These are phyloP conservation scores for Beta macrorhiza DNA, from an alignment of 179 eudicot genomes.

Conservation along the genomic window DNA sequence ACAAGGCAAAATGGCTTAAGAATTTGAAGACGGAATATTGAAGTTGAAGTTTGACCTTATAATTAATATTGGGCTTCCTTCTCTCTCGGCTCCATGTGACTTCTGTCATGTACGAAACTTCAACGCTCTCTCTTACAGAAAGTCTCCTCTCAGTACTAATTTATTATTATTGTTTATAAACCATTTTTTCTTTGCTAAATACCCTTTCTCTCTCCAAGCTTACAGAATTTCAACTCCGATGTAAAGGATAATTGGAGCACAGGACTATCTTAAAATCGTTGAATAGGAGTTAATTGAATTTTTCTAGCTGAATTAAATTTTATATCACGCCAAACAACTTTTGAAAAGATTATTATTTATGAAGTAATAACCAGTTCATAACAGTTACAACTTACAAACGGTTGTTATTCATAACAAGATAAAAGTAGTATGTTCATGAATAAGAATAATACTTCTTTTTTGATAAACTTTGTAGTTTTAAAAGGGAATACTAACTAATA, in stretches of 20 bases:
- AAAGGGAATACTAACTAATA: no score
- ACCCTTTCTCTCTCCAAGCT: background rate
- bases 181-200: background rate
- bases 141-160: conserved; percentile 18
- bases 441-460: no score
- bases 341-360: no score
- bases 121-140: conserved; percentile 22
- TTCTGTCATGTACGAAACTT: conserved; percentile 37
- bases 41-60: conserved; percentile 20
- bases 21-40: background rate
- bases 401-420: no score
- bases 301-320: conserved; percentile 12
- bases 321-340: background rate
- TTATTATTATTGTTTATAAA: background rate
- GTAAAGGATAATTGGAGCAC: background rate
- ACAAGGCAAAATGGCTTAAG: background rate
- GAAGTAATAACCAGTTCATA: no score
- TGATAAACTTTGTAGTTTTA: no score
- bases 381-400: no score
- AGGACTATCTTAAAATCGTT: conserved; percentile 32
- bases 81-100: conserved; percentile 28
- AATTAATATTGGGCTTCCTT: conserved; percentile 11
- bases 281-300: conserved; percentile 44
- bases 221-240: conserved; percentile 14
- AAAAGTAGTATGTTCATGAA: no score